phyloP scores from a whole-genome alignment of 2,329 filamentous ascomycete genomes.

The Nemania sp. region DNA sequence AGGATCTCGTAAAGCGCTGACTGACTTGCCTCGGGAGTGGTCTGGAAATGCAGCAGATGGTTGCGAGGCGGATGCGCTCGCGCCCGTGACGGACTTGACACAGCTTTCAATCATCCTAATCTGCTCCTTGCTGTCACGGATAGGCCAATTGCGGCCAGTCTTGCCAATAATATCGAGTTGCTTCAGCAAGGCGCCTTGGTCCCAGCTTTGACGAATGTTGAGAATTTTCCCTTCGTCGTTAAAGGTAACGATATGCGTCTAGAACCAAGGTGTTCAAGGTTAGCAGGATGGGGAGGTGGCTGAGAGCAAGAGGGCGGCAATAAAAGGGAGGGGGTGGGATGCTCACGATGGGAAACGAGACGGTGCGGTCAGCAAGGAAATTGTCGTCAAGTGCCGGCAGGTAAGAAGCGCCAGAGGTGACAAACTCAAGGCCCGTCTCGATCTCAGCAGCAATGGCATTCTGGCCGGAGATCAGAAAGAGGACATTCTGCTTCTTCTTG shows the following conservation, averaged over 20 bases:
- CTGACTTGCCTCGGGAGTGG: conserved; percentile 57
- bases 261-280: conserved; percentile 21
- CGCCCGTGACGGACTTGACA: conserved; percentile 53
- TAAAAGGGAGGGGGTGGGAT: background rate
- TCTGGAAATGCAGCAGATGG: conserved; percentile 45
- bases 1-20: conserved; percentile 62
- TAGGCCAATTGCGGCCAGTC: conserved; percentile 91
- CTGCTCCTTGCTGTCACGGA: conserved; percentile 85
- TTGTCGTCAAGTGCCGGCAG: conserved; percentile 92
- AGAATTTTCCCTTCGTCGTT: conserved; percentile 75
- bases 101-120: conserved; percentile 72
- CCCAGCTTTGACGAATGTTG: conserved; percentile 91
- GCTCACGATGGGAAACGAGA: conserved; percentile 80
- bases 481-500: conserved; percentile 79
- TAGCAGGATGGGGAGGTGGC: conserved; percentile 1
- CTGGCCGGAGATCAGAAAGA: conserved; percentile 73
- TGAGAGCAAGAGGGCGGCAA: background rate
- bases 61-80: conserved; percentile 37
- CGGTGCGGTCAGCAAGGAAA: conserved; percentile 82
- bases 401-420: conserved; percentile 80
- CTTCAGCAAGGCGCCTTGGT: conserved; percentile 90
- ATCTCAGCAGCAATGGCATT: conserved; percentile 75
- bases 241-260: conserved; percentile 91
- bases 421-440: conserved; percentile 82
- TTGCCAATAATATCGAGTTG: conserved; percentile 92